Evolutionary conservation across 2,329 filamentous ascomycete genomes (phyloP).

Genomic region (Colletotrichum plurivorum): DNA sequence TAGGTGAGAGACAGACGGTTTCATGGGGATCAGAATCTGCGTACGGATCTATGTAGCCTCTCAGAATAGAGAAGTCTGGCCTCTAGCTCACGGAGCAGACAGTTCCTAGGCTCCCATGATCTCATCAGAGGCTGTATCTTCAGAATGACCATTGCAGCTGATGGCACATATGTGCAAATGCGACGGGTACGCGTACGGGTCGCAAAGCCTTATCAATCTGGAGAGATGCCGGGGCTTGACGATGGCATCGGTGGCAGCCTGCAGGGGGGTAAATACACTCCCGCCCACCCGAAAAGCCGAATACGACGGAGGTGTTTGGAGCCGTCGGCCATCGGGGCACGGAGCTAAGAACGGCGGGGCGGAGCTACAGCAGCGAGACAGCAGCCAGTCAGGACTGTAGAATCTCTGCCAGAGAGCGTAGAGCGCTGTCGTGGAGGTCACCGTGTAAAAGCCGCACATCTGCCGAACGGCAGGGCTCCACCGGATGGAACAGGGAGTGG

Average conservation of each 20-base stretch:
- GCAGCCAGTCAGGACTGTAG: constrained; percentile 1
- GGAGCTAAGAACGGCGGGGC: constrained; percentile 13
- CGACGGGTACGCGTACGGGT: no score
- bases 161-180: no score
- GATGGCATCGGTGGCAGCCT: neutral
- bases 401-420: neutral
- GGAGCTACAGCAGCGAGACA: constrained; percentile 3
- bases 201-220: neutral
- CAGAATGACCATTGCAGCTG: no score
- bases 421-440: neutral
- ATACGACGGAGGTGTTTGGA: constrained; percentile 18
- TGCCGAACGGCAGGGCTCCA: constrained; percentile 18
- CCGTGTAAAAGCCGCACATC: constrained; percentile 5
- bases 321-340: constrained; percentile 11
- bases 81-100: no score
- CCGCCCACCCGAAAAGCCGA: constrained; percentile 15
- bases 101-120: no score
- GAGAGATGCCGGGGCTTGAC: neutral
- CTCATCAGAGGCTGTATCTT: no score
- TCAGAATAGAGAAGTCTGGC: no score
- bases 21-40: no score
- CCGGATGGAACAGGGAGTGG: constrained; percentile 6
- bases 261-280: neutral
- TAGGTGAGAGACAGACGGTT: no score
- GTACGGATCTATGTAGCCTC: no score